phyloP scores from a whole-genome alignment of 352 stramenopile genomes.

The Pythium aristosporum region DNA sequence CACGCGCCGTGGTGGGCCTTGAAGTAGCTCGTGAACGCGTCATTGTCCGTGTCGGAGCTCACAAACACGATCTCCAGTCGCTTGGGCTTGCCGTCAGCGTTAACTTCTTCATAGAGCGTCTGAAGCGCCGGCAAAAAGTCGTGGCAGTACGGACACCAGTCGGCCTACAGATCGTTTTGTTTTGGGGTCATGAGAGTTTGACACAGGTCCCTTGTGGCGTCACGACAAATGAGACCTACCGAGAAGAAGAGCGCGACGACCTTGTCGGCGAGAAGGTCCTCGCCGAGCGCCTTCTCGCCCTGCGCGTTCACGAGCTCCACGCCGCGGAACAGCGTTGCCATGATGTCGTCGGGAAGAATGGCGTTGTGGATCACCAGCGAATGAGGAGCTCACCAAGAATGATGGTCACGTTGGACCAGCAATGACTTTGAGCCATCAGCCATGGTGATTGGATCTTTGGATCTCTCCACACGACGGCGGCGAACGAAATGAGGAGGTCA shows the following conservation, averaged over 20 bases:
- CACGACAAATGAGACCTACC: conserved; percentile 27
- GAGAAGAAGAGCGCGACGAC: conserved; percentile 76
- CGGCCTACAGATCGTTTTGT: conserved; percentile 40
- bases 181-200: neutral
- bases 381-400: neutral
- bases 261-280: conserved; percentile 45
- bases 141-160: conserved; percentile 84
- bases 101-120: conserved; percentile 53
- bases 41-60: conserved; percentile 56
- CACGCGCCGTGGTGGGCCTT: conserved; percentile 63
- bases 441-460: neutral
- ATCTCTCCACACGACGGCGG: no score
- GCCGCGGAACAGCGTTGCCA: conserved; percentile 38
- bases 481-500: no score
- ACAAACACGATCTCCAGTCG: conserved; percentile 76
- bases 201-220: neutral
- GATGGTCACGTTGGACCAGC: conserved; percentile 3
- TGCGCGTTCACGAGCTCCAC: conserved; percentile 55
- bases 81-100: conserved; percentile 34
- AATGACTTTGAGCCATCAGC: neutral
- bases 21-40: conserved; percentile 56
- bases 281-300: conserved; percentile 39
- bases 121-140: conserved; percentile 74
- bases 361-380: no score
- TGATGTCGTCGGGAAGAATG: conserved; percentile 1